phyloP scores from a whole-genome alignment of 23 red algal genomes.

The Gracilaria caudata region DNA sequence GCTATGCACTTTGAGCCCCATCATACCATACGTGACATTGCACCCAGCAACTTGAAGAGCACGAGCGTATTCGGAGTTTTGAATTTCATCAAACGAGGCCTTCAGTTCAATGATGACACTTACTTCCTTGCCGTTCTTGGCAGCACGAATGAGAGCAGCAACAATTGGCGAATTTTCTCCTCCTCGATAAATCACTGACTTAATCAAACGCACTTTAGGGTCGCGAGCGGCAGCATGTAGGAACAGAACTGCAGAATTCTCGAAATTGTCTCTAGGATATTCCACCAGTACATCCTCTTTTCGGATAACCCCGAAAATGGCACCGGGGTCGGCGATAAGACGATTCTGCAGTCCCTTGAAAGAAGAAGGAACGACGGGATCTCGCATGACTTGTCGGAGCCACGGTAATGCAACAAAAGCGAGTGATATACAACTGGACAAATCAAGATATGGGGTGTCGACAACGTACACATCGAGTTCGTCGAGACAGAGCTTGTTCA shows the following conservation, averaged over 20 bases:
- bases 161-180: conserved; percentile 90
- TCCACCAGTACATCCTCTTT: conserved; percentile 83
- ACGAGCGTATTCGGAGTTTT: conserved; percentile 89
- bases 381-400: conserved; percentile 67
- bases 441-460: conserved; percentile 67
- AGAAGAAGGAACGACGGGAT: conserved; percentile 65
- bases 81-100: conserved; percentile 94
- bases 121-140: conserved; percentile 95
- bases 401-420: conserved; percentile 74
- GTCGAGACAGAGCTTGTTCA: conserved; percentile 80
- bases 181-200: conserved; percentile 89
- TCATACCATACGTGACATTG: conserved; percentile 92
- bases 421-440: conserved; percentile 80
- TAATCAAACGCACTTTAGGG: conserved; percentile 82
- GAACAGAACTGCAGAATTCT: conserved; percentile 80
- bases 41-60: conserved; percentile 86
- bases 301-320: conserved; percentile 83
- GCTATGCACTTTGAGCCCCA: conserved; percentile 91
- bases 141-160: conserved; percentile 82
- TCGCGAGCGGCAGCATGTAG: conserved; percentile 83
- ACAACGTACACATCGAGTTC: conserved; percentile 79
- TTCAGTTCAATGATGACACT: conserved; percentile 97
- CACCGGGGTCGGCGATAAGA: conserved; percentile 62
- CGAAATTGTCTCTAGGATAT: conserved; percentile 86
- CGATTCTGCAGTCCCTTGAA: conserved; percentile 72